These are phyloP conservation scores for Aspergillus fischeri DNA, from an alignment of 2,329 filamentous ascomycete species.

Conservation along the genomic window DNA sequence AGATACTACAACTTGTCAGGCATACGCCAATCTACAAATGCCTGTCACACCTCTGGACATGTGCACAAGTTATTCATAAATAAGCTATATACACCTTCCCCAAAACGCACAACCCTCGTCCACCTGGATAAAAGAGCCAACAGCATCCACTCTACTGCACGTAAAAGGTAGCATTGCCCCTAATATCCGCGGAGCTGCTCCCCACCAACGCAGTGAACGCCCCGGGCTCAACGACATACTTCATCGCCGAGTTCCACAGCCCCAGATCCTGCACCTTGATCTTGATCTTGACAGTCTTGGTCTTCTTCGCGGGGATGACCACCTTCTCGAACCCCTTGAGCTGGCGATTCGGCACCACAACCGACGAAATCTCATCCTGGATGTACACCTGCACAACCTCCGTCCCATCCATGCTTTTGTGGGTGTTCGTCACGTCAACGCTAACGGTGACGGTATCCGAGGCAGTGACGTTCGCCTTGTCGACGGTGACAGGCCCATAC, in stretches of 20 bases:
- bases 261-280: constrained; percentile 50
- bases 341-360: constrained; percentile 61
- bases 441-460: constrained; percentile 55
- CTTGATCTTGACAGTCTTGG: constrained; percentile 50
- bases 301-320: constrained; percentile 56
- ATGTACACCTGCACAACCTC: constrained; percentile 69
- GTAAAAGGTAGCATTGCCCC: constrained; percentile 30
- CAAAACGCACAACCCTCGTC: not conserved
- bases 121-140: not conserved
- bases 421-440: constrained; percentile 59
- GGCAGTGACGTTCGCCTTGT: constrained; percentile 46
- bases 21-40: not conserved
- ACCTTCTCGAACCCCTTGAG: constrained; percentile 68
- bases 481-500: constrained; percentile 39
- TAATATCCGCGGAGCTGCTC: constrained; percentile 38
- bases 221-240: constrained; percentile 70
- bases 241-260: constrained; percentile 57
- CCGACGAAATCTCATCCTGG: constrained; percentile 57
- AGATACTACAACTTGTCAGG: not conserved
- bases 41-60: not conserved
- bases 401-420: constrained; percentile 51
- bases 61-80: not conserved
- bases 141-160: constrained; percentile 15
- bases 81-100: not conserved
- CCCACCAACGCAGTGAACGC: constrained; percentile 62